Base-by-base conservation (phyloP, 2,329 filamentous ascomycete species). In the Diaporthe destruens region DNA sequence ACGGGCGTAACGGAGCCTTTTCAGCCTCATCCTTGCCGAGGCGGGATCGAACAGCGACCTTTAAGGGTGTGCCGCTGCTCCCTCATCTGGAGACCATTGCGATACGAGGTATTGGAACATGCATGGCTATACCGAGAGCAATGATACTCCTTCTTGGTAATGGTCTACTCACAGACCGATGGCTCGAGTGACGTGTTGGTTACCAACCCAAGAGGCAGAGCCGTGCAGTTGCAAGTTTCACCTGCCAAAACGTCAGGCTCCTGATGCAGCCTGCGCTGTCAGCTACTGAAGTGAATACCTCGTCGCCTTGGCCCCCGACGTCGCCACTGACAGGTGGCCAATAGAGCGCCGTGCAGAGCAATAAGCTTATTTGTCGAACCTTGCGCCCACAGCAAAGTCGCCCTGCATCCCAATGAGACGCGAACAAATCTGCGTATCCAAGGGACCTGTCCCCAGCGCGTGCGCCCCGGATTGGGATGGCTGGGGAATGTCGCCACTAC, bases 1-100 rank as follows among this genome's bases (percentile, higher is more conserved):
- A 8, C 14, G n/a, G 47, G 61, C 61, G 34, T 53, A 29, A 53
- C 53, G 39, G 61, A 66, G 61, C 47, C 44, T 51, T 32, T 49
- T n/a, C n/a, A 25, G 7, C 29, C 6, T n/a, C 6, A 0, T 29
- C 36, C 29, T 18, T 42, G 12, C 39, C 39, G 61, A 36, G 29
- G 44, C 39, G 14, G 39, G 39, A 18, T 14, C 3, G 39, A 42
- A 42, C 39, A 42, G 3, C 39, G 6, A 42, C 39, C 6, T 42
- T 2, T 18, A 14, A 42, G 39, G 39, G 39, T 29, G 57, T 29
- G 44, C 2, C 20, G 29, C 61, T 65, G 32, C 61, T 51, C 29
- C 20, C 44, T 34, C 25, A 23, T 34, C 16, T 9, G 44, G 2
- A 25, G 61, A 51, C 29, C 20, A 51, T 12, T 34, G 59, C 16